Conservation (phyloP, 2,329 filamentous ascomycete species). For the Teratosphaeria gauchensis region DNA sequence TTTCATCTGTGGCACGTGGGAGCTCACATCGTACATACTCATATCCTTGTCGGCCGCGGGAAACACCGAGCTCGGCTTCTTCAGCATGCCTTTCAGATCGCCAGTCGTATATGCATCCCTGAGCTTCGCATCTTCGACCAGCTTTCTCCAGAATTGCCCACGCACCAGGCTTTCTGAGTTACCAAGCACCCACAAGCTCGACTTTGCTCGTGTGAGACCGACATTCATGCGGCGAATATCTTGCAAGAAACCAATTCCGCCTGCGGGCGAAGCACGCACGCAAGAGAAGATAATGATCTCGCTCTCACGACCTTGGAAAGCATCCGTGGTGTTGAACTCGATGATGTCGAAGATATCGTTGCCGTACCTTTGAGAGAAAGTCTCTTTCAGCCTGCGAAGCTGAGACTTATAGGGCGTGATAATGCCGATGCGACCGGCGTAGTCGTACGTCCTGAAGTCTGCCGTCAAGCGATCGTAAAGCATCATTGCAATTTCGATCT, state of each 20-base stretch:
- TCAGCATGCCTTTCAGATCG: conserved; percentile 47
- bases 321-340: conserved; percentile 98
- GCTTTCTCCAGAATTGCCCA: conserved; percentile 80
- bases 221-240: conserved; percentile 99
- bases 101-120: conserved; percentile 70
- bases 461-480: conserved; percentile 70
- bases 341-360: conserved; percentile 65
- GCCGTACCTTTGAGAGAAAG: conserved; percentile 65
- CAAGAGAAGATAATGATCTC: conserved; percentile 99
- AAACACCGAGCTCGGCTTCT: conserved; percentile 40
- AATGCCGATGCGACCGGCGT: conserved; percentile 76
- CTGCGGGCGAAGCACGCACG: conserved; percentile 81
- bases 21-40: conserved; percentile 17
- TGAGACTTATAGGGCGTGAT: conserved; percentile 98
- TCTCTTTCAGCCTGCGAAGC: conserved; percentile 64
- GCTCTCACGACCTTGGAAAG: conserved; percentile 92
- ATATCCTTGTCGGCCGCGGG: conserved; percentile 14
- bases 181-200: conserved; percentile 90
- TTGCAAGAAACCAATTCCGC: conserved; percentile 96
- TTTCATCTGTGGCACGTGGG: conserved; percentile 6
- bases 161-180: conserved; percentile 79
- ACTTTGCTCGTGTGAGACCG: conserved; percentile 91
- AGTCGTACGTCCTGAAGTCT: conserved; percentile 48
- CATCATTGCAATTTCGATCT: conserved; percentile 76
- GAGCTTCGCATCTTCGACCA: conserved; percentile 70